Evolutionary conservation across 345 rosid genomes (phyloP), one percentile per base, ranked within the genome.

Genomic region (Linum usitatissimum): DNA sequence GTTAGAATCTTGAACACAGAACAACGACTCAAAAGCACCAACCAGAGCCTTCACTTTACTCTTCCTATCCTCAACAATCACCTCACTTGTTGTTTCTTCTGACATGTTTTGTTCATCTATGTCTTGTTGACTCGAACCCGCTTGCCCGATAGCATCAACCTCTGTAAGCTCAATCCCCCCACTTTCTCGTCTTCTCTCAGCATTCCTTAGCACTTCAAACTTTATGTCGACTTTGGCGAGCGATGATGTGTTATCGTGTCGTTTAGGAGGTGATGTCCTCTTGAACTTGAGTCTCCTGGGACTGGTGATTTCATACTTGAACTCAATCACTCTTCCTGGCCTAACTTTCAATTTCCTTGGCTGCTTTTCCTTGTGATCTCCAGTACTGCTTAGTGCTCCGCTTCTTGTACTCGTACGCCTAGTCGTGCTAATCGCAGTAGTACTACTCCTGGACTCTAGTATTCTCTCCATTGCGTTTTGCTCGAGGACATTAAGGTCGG

Each of bases 21-120:
- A 64, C 60, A 73, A 71, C 3, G 72, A 30, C 64, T 73, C 76
- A 19, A 73, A 73, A 55, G 76, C 76, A 64, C 72, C 66, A 21
- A 73, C 72, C 36, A 73, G 34, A 36, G 65, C 76, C 55, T 68
- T 64, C 51, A 73, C 76, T 53, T 73, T 73, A 54, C 72, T 64
- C 59, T 61, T 68, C 58, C 49, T 73, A 13, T 51, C 60, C 69
- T 64, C 54, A 1, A 61, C 65, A 23, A 23, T 23, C 30, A 72
- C 63, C 72, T 72, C 64, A 64, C 15, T 60, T 45, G 71, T 71
- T n/a, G 68, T 64, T 64, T 67, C 76, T 40, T 67, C 69, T 3
- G 68, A 67, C 69, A 72, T 18, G 14, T 68, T 55, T 42, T 64
- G 55, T 28, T 12, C 65, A 20, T 72, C 21, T 59, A 14, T 30